Evolutionary conservation across 805 yeast species (phyloP).

Genomic region (Lipomyces chichibuensis): DNA sequence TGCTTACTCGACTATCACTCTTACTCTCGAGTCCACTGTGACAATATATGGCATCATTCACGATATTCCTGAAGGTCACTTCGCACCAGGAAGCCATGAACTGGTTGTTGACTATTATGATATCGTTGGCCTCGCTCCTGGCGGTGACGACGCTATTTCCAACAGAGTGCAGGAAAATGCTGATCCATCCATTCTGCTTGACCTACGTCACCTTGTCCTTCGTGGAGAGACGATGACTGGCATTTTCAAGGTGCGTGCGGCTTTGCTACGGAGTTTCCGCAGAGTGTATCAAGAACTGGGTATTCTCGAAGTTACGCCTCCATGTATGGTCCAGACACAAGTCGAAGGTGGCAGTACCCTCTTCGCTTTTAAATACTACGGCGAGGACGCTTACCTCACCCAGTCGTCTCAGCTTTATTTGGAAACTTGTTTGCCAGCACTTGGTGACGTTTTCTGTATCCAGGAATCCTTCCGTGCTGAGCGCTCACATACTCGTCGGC

Average conservation of each 20-base stretch:
- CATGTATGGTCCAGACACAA: slow-evolving; percentile 99
- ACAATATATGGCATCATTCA: slow-evolving; percentile 76
- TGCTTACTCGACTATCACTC: slow-evolving; percentile 78
- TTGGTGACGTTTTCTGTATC: slow-evolving; percentile 96
- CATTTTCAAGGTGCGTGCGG: slow-evolving; percentile 93
- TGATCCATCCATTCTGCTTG: slow-evolving; percentile 91
- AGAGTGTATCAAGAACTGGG: slow-evolving; percentile 73
- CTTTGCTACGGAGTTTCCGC: slow-evolving; percentile 72
- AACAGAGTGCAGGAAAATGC: slow-evolving; percentile 82
- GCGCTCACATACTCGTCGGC: slow-evolving; percentile 98
- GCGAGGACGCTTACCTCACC: slow-evolving; percentile 94
- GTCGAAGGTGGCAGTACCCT: slow-evolving; percentile 99
- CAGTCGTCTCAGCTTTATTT: slow-evolving; percentile 96
- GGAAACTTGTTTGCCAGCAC: slow-evolving; percentile 93
- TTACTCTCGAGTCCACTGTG: slow-evolving; percentile 88
- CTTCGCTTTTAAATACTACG: slow-evolving; percentile 90
- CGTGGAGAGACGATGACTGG: slow-evolving; percentile 94
- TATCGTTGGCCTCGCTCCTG: slow-evolving; percentile 89
- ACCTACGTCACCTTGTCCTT: slow-evolving; percentile 91
- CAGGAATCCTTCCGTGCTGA: slow-evolving; percentile 99
- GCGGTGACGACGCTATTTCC: slow-evolving; percentile 93
- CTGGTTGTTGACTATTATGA: slow-evolving; percentile 87
- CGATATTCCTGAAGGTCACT: slow-evolving; percentile 91
- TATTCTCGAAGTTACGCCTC: slow-evolving; percentile 92
- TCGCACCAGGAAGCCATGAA: slow-evolving; percentile 98